Conservation (phyloP, 805 yeast species). For the Pachysolen tannophilus region DNA sequence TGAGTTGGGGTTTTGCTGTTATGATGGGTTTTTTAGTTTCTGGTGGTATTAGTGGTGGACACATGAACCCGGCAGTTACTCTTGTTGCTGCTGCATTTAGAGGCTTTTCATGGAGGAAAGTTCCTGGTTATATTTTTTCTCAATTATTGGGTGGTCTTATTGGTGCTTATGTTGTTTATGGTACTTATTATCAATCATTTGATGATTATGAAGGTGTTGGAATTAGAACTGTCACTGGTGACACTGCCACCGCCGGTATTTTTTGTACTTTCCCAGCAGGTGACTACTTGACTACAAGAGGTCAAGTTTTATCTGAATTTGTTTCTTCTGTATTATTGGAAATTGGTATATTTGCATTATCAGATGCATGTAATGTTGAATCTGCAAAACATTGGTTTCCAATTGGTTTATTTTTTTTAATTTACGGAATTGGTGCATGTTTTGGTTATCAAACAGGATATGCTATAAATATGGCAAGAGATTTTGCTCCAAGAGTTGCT, state of each 20-base stretch:
- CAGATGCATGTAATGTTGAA: constrained; percentile 39
- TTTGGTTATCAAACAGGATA: constrained; percentile 47
- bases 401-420: constrained; percentile 34
- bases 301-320: constrained; percentile 41
- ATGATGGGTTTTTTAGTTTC: constrained; percentile 41
- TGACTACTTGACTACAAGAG: constrained; percentile 28
- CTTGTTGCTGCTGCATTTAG: constrained; percentile 38
- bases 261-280: constrained; percentile 38
- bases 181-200: constrained; percentile 32
- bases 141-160: constrained; percentile 41
- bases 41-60: constrained; percentile 55
- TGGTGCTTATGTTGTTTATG: constrained; percentile 39
- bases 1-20: constrained; percentile 50
- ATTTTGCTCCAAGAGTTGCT: constrained; percentile 45
- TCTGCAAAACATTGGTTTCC: constrained; percentile 40
- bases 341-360: constrained; percentile 39
- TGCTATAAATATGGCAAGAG: constrained; percentile 48
- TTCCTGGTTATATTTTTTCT: constrained; percentile 35
- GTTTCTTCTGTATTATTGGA: constrained; percentile 36
- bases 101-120: constrained; percentile 42
- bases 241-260: constrained; percentile 30
- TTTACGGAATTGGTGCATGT: constrained; percentile 37
- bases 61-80: constrained; percentile 47
- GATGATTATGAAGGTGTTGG: constrained; percentile 27
- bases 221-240: constrained; percentile 21